Conservation (phyloP, 2,329 filamentous ascomycete species). For the Verticillium tricorpus region DNA sequence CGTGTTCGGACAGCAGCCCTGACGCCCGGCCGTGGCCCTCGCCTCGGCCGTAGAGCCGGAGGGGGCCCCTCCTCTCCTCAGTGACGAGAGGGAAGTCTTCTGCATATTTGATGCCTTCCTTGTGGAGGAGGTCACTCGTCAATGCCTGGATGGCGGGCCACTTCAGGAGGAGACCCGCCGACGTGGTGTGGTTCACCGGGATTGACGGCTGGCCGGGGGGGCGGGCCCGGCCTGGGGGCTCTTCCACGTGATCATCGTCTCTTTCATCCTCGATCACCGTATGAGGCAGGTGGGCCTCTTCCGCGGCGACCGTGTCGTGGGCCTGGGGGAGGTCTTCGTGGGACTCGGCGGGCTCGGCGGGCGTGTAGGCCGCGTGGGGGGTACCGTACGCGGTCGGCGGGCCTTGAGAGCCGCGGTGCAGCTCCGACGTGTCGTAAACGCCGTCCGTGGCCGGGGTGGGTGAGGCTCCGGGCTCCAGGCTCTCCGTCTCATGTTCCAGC, state of each 20-base stretch:
- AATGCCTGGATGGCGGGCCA: slow-evolving; percentile 67
- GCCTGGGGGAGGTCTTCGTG: background rate
- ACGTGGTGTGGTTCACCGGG: slow-evolving; percentile 81
- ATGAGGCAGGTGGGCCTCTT: slow-evolving; percentile 16
- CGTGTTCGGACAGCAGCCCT: slow-evolving; percentile 23
- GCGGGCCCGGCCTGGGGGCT: slow-evolving; percentile 44
- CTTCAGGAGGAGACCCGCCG: slow-evolving; percentile 75
- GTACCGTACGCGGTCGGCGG: slow-evolving; percentile 1
- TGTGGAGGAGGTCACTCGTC: slow-evolving; percentile 45
- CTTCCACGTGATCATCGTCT: slow-evolving; percentile 42
- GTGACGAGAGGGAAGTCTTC: slow-evolving; percentile 72
- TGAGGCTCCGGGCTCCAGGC: background rate
- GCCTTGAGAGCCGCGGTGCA: background rate
- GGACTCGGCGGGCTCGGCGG: background rate
- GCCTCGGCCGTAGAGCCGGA: slow-evolving; percentile 74
- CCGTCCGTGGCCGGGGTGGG: background rate
- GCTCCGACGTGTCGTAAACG: background rate
- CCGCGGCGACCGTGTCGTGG: background rate
- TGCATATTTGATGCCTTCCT: slow-evolving; percentile 48
- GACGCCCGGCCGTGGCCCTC: slow-evolving; percentile 56
- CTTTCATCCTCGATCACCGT: slow-evolving; percentile 32
- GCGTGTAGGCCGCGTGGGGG: slow-evolving; percentile 2
- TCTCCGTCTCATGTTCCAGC: slow-evolving; percentile 6
- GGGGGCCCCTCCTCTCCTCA: slow-evolving; percentile 68
- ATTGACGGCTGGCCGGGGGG: slow-evolving; percentile 63